These are phyloP conservation scores for Aspergillus latus DNA, from an alignment of 2,329 filamentous ascomycete genomes.

Conservation along the genomic window DNA sequence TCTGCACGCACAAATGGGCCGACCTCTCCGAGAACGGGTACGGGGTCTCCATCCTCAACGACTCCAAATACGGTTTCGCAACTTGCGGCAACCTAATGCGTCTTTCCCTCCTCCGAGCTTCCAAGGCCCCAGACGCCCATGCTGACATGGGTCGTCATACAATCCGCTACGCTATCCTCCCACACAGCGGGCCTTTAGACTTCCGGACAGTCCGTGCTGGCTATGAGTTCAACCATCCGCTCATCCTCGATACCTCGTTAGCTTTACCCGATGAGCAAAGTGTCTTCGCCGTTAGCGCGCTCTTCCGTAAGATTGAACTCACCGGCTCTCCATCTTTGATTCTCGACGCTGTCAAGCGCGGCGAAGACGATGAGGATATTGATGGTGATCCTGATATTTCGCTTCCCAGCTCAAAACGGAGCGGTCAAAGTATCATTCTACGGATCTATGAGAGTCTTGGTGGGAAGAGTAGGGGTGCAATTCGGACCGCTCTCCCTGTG, in stretches of 20 bases:
- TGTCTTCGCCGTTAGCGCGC: slow-evolving; percentile 14
- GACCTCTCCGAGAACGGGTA: slow-evolving; percentile 86
- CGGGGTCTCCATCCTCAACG: slow-evolving; percentile 89
- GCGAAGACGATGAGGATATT: slow-evolving; percentile 78
- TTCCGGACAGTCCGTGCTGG: slow-evolving; percentile 75
- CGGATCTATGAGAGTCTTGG: slow-evolving; percentile 87
- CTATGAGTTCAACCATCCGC: slow-evolving; percentile 85
- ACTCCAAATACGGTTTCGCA: slow-evolving; percentile 94
- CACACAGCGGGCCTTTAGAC: slow-evolving; percentile 72
- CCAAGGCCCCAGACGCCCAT: slow-evolving; percentile 89
- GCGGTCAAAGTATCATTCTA: slow-evolving; percentile 76
- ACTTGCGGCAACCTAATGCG: slow-evolving; percentile 88
- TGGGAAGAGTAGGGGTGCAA: slow-evolving; percentile 70
- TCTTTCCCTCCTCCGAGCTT: slow-evolving; percentile 77
- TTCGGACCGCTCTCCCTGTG: slow-evolving; percentile 68
- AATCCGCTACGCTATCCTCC: slow-evolving; percentile 88
- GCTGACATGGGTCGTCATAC: slow-evolving; percentile 90
- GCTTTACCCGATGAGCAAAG: slow-evolving; percentile 31
- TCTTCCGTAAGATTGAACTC: slow-evolving; percentile 63
- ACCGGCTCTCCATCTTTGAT: slow-evolving; percentile 67
- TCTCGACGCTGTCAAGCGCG: slow-evolving; percentile 87
- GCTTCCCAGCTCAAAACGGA: slow-evolving; percentile 56
- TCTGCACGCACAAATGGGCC: slow-evolving; percentile 92
- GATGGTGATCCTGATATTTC: slow-evolving; percentile 47
- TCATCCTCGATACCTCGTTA: slow-evolving; percentile 53